A percentile compares a stretch with the other conserved stretches of the same genome.
These are phyloP conservation scores for Erythrophleum fordii DNA, from an alignment of 306 rosid genomes.

Conservation along the genomic window DNA sequence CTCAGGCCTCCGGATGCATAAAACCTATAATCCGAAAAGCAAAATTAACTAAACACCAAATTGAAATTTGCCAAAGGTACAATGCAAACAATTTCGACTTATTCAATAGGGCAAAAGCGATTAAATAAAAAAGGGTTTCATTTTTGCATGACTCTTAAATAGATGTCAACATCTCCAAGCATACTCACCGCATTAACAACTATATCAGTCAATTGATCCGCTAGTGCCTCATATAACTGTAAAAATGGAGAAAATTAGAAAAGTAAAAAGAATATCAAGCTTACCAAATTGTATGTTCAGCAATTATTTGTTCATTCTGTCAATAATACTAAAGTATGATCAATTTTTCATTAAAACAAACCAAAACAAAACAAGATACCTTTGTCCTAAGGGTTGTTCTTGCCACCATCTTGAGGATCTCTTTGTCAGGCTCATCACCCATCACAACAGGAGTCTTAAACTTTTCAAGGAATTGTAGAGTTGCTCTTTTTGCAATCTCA, in stretches of 20 bases:
- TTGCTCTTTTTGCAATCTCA: slow-evolving; percentile 93
- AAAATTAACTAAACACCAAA: slow-evolving; percentile 14
- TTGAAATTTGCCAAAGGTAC: slow-evolving; percentile 29
- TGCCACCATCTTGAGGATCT: slow-evolving; percentile 92
- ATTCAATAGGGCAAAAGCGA: neutral
- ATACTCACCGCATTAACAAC: slow-evolving; percentile 82
- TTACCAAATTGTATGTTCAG: neutral
- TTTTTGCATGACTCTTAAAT: slow-evolving; percentile 1
- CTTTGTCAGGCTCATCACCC: slow-evolving; percentile 91
- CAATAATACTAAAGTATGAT: neutral
- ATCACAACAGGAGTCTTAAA: slow-evolving; percentile 88
- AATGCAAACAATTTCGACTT: neutral
- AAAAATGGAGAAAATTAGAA: slow-evolving; percentile 25
- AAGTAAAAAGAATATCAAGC: slow-evolving; percentile 5
- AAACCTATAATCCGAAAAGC: slow-evolving; percentile 62
- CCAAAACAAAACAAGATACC: slow-evolving; percentile 50
- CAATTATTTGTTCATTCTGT: slow-evolving; percentile 3
- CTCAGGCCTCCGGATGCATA: slow-evolving; percentile 85
- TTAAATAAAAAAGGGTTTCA: neutral
- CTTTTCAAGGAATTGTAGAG: slow-evolving; percentile 86
- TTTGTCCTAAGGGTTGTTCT: slow-evolving; percentile 93
- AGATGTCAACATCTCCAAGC: slow-evolving; percentile 28
- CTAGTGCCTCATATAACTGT: slow-evolving; percentile 90
- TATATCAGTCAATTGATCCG: slow-evolving; percentile 89
- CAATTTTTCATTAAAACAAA: slow-evolving; percentile 6